Evolutionary conservation across 1,284 basidiomycete genomes (phyloP).

Genomic region (Meira nashicola): DNA sequence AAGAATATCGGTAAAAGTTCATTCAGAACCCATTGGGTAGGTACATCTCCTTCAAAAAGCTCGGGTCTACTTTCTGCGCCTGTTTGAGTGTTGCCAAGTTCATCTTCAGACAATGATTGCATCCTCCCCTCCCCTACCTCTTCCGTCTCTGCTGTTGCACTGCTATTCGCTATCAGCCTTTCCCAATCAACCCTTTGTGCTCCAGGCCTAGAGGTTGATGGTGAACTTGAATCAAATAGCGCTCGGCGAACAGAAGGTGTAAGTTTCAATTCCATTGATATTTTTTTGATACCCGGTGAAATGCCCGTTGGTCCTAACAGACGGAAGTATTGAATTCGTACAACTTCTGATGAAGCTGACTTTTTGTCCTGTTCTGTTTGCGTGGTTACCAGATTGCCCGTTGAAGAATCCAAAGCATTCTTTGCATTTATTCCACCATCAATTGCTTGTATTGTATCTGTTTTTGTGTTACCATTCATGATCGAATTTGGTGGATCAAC

Average conservation of each 20-base stretch:
- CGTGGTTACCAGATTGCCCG: too few relatives aligned
- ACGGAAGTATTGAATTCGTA: background rate
- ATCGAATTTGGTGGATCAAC: background rate
- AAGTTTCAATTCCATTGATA: background rate
- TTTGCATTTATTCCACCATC: too few relatives aligned
- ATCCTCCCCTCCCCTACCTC: background rate
- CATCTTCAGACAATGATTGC: too few relatives aligned
- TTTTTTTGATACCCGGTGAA: constrained; percentile 1
- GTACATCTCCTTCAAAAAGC: background rate
- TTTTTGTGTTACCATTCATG: too few relatives aligned
- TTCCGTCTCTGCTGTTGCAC: background rate
- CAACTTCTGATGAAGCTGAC: background rate
- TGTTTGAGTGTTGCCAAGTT: background rate
- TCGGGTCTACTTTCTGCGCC: background rate
- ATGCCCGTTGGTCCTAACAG: background rate
- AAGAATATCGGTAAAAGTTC: constrained; percentile 4
- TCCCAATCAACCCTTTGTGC: background rate
- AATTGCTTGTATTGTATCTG: too few relatives aligned
- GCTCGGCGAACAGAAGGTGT: background rate
- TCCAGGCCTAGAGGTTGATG: background rate
- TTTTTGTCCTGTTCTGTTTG: too few relatives aligned
- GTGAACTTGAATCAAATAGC: background rate
- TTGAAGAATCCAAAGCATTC: too few relatives aligned
- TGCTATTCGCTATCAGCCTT: background rate
- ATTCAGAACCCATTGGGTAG: background rate